phyloP scores from a whole-genome alignment of 176 grass and related monocot species.

The Musa troglodytarum region DNA sequence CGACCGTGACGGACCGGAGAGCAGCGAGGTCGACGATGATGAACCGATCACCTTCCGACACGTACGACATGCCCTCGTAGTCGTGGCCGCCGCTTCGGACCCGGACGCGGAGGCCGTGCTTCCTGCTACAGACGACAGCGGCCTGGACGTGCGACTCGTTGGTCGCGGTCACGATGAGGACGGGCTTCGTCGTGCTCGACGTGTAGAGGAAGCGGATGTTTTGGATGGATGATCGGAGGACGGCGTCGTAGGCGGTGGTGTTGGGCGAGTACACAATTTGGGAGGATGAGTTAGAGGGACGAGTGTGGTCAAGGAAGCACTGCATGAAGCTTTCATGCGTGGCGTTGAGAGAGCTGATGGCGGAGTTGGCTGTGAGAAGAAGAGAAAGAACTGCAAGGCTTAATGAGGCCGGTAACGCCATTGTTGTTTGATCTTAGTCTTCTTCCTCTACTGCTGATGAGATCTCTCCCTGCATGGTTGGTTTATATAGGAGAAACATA shows the following conservation, averaged over 20 bases:
- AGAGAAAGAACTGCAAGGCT: neutral
- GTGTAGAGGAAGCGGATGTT: slow-evolving; percentile 25
- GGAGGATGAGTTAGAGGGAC: neutral
- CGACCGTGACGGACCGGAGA: slow-evolving; percentile 18
- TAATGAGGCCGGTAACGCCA: too few species aligned
- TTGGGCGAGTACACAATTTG: slow-evolving; percentile 4
- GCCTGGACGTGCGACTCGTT: slow-evolving; percentile 25
- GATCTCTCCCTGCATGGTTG: too few species aligned
- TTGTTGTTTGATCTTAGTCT: too few species aligned
- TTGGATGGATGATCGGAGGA: slow-evolving; percentile 25
- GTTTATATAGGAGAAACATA: too few species aligned
- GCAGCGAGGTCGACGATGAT: slow-evolving; percentile 23
- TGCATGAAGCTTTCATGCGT: slow-evolving; percentile 10
- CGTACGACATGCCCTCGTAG: slow-evolving; percentile 40
- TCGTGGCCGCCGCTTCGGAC: slow-evolving; percentile 35
- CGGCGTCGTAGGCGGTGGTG: slow-evolving; percentile 10
- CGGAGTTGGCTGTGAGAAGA: neutral
- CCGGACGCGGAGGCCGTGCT: slow-evolving; percentile 2
- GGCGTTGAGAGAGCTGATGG: neutral
- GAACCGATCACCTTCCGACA: slow-evolving; percentile 12
- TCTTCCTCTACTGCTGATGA: too few species aligned
- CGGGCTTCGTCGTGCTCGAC: slow-evolving; percentile 23
- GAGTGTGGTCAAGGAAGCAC: slow-evolving; percentile 20
- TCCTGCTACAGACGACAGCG: slow-evolving; percentile 11
- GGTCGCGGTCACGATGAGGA: slow-evolving; percentile 20